Evolutionary conservation across 2,329 filamentous ascomycete species (phyloP).

Genomic region (Colletotrichum salicis): DNA sequence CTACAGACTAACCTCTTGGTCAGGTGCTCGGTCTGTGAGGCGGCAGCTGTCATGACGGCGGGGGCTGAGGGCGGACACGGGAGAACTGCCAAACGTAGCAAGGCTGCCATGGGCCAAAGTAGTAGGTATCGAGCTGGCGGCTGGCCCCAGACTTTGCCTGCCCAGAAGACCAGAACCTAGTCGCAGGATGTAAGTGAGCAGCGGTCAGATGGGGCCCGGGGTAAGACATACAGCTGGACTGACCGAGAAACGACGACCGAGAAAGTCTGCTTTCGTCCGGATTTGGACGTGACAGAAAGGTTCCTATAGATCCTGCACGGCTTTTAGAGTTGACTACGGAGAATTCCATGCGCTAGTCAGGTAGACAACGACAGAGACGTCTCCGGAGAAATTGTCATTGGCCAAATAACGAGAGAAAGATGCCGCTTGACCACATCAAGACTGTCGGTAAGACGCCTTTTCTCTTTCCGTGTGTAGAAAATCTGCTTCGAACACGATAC

Average conservation of each 20-base stretch:
- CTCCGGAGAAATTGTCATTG: background rate
- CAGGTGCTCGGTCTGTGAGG: background rate
- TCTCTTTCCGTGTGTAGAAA: slow-evolving; percentile 16
- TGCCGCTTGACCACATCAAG: slow-evolving; percentile 18
- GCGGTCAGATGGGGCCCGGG: slow-evolving; percentile 4
- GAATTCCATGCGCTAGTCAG: background rate
- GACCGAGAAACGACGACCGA: slow-evolving; percentile 15
- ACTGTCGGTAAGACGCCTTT: slow-evolving; percentile 8
- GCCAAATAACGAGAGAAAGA: slow-evolving; percentile 12
- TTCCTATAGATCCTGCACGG: background rate
- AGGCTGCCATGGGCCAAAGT: slow-evolving; percentile 6
- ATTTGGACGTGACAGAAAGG: slow-evolving; percentile 1
- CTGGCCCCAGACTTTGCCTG: slow-evolving; percentile 21
- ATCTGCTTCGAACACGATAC: slow-evolving; percentile 1
- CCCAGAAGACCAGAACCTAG: background rate
- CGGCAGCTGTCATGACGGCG: slow-evolving; percentile 31
- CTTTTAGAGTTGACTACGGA: background rate
- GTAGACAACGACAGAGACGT: slow-evolving; percentile 7
- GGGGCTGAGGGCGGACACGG: slow-evolving; percentile 12
- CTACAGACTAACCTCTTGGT: background rate
- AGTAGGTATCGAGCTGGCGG: background rate
- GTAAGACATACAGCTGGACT: slow-evolving; percentile 12
- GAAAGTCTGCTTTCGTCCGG: slow-evolving; percentile 21
- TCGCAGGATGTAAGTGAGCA: background rate
- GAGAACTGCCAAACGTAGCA: slow-evolving; percentile 17